Evolutionary conservation across 2,329 filamentous ascomycete genomes (phyloP).

Genomic region (Rutstroemia sydowiana): DNA sequence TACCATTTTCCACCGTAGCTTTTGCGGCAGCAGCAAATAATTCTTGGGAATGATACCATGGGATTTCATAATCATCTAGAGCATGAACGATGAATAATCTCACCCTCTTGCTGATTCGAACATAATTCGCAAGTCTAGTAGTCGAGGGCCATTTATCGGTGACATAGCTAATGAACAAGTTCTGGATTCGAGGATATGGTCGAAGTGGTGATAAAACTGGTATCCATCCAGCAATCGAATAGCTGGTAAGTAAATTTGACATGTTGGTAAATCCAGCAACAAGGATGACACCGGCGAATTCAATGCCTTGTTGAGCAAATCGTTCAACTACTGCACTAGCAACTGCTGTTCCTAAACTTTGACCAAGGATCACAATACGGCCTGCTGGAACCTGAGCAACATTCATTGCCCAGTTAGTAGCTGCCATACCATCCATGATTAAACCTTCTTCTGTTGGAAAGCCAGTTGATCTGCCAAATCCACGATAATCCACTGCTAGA

Average conservation of each 20-base stretch:
- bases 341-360: conserved; percentile 84
- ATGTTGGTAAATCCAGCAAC: conserved; percentile 74
- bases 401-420: conserved; percentile 65
- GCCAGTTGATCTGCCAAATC: conserved; percentile 78
- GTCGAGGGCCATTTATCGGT: conserved; percentile 78
- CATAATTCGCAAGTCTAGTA: conserved; percentile 53
- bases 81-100: conserved; percentile 72
- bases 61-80: conserved; percentile 74
- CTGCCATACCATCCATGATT: conserved; percentile 67
- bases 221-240: conserved; percentile 69
- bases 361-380: conserved; percentile 74
- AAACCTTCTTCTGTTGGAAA: conserved; percentile 72
- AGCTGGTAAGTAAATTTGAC: conserved; percentile 63
- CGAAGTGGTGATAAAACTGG: conserved; percentile 72
- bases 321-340: conserved; percentile 66
- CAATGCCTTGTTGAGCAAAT: conserved; percentile 50
- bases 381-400: conserved; percentile 57
- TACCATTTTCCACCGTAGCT: conserved; percentile 36
- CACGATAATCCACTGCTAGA: conserved; percentile 84
- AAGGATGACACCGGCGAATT: conserved; percentile 75
- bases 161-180: conserved; percentile 53
- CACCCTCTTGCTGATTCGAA: conserved; percentile 45
- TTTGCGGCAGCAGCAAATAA: conserved; percentile 55
- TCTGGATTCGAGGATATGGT: conserved; percentile 56
- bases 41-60: conserved; percentile 60